Conservation (phyloP, 805 yeast species). For the Geotrichum ghanense region DNA sequence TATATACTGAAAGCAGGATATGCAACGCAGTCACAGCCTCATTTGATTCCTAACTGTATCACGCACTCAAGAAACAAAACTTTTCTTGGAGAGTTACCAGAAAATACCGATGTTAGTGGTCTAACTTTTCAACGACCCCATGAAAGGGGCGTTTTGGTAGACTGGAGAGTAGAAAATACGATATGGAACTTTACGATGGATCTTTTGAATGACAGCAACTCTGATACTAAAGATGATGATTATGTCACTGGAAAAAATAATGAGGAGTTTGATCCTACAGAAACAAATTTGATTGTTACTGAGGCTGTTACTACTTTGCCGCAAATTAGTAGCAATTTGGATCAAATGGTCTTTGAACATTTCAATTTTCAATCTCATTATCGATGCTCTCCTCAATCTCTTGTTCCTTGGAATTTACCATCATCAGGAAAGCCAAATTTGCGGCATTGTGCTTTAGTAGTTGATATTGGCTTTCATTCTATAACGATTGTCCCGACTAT, state of each 20-base stretch:
- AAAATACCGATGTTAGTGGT: conserved; percentile 58
- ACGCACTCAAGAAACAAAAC: conserved; percentile 61
- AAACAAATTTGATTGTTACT: conserved; percentile 53
- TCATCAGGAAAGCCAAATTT: conserved; percentile 14
- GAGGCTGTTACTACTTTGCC: conserved; percentile 80
- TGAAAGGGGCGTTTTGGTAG: conserved; percentile 77
- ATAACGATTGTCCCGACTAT: conserved; percentile 83
- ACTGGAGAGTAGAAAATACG: conserved; percentile 84
- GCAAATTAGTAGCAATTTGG: conserved; percentile 69
- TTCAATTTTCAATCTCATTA: conserved; percentile 67
- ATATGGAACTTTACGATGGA: conserved; percentile 63
- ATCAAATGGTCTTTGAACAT: conserved; percentile 90
- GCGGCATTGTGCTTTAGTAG: conserved; percentile 59
- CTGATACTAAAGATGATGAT: conserved; percentile 9
- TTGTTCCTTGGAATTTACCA: conserved; percentile 44
- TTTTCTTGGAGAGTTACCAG: conserved; percentile 60
- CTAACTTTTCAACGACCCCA: conserved; percentile 68
- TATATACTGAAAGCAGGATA: conserved; percentile 63
- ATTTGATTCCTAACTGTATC: conserved; percentile 54
- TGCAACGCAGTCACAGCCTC: conserved; percentile 31
- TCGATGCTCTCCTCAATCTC: conserved; percentile 39
- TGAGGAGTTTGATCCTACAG: conserved; percentile 28
- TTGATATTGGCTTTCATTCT: conserved; percentile 81
- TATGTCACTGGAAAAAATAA: neutral
- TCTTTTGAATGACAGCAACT: conserved; percentile 39